These are phyloP conservation scores for Leucaena leucocephala DNA, from an alignment of 306 rosid species.

Conservation along the genomic window DNA sequence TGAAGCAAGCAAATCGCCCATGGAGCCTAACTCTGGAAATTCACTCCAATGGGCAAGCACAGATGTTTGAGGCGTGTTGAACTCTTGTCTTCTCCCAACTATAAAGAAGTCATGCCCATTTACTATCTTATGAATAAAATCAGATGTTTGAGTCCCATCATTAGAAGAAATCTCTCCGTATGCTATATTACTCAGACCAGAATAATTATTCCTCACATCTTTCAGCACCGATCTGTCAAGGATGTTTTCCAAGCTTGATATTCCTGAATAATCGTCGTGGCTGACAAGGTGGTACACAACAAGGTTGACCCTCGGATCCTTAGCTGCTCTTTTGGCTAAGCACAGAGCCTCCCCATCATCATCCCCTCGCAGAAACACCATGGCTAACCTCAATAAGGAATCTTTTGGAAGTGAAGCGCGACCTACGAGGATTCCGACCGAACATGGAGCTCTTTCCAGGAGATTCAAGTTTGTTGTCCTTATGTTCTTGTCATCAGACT, in stretches of 20 bases:
- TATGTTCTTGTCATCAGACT: slow-evolving; percentile 48
- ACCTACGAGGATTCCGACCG: slow-evolving; percentile 55
- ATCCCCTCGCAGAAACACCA: slow-evolving; percentile 55
- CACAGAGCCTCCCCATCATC: slow-evolving; percentile 61
- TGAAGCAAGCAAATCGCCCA: slow-evolving; percentile 78
- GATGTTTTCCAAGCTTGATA: slow-evolving; percentile 29
- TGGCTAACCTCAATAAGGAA: slow-evolving; percentile 33
- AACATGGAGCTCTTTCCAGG: slow-evolving; percentile 57
- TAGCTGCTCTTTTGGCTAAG: slow-evolving; percentile 47
- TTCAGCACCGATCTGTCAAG: slow-evolving; percentile 27
- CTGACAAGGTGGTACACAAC: slow-evolving; percentile 45
- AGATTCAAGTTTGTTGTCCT: slow-evolving; percentile 47
- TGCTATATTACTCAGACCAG: neutral
- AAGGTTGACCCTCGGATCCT: slow-evolving; percentile 33
- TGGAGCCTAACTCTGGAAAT: slow-evolving; percentile 55
- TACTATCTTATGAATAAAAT: slow-evolving; percentile 39
- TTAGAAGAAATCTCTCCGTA: slow-evolving; percentile 29
- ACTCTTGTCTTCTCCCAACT: slow-evolving; percentile 55
- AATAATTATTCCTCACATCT: neutral
- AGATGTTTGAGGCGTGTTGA: slow-evolving; percentile 42
- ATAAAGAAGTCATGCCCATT: slow-evolving; percentile 51
- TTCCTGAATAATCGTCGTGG: neutral
- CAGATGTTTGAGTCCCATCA: slow-evolving; percentile 44
- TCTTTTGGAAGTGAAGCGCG: slow-evolving; percentile 22
- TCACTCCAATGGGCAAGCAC: slow-evolving; percentile 63